Percentiles rank a stretch among this genome's conserved stretches.
Evolutionary conservation across 2,329 filamentous ascomycete genomes (phyloP).

Genomic region (Microcyclosporella mali): DNA sequence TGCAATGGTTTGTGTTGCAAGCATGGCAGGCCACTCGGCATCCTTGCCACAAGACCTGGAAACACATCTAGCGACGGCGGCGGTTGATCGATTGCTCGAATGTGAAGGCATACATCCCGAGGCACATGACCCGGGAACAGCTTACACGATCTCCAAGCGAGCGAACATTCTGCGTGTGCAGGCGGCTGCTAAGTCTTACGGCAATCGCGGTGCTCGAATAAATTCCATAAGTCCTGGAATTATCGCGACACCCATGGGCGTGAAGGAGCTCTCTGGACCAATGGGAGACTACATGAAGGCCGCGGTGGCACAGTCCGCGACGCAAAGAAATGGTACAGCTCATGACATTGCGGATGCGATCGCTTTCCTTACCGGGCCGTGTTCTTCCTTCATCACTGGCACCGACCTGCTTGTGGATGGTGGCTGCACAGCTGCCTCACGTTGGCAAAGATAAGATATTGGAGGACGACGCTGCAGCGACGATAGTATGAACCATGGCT

Average conservation of each 20-base stretch:
- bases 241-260: constrained; percentile 8
- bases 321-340: constrained; percentile 3
- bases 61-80: constrained; percentile 1
- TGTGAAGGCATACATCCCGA: not conserved
- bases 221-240: constrained; percentile 7
- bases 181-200: constrained; percentile 2
- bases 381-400: constrained; percentile 5
- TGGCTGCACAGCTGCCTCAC: no score
- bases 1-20: constrained; percentile 4
- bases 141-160: constrained; percentile 8
- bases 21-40: constrained; percentile 5
- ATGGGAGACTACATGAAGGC: not conserved
- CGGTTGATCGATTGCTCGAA: not conserved
- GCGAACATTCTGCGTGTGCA: constrained; percentile 9
- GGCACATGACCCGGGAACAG: not conserved
- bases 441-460: no score
- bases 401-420: constrained; percentile 9
- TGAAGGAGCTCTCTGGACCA: constrained; percentile 1
- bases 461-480: no score
- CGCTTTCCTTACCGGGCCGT: constrained; percentile 4
- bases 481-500: no score
- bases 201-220: constrained; percentile 5
- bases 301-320: not conserved
- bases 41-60: not conserved
- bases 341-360: constrained; percentile 6